Percentiles rank a stretch among this genome's conserved stretches.
Evolutionary conservation across 768 basidiomycete species (phyloP).

Genomic region (Tylopilus intermedius): DNA sequence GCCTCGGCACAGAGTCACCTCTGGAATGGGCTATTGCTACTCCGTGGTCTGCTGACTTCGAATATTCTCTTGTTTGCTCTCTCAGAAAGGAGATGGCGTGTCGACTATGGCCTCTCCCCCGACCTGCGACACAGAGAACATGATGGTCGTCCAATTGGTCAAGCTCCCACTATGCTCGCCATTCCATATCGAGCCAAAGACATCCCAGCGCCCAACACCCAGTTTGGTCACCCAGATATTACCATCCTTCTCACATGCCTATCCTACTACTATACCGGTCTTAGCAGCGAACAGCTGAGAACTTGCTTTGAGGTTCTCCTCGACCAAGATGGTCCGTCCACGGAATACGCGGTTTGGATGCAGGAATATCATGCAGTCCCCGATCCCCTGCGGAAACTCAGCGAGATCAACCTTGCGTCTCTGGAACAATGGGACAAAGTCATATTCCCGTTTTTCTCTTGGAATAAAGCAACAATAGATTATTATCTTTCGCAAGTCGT

Average conservation of each 20-base stretch:
- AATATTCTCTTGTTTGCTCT: no score
- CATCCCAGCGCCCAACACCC: conserved; percentile 26
- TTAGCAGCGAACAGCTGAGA: not conserved
- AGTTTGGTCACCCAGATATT: conserved; percentile 35
- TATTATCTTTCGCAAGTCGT: conserved; percentile 16
- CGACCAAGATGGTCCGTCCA: not conserved
- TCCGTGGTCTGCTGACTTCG: no score
- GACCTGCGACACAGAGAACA: no score
- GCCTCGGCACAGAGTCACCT: no score
- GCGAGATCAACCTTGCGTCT: conserved; percentile 2
- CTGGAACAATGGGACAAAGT: conserved; percentile 8
- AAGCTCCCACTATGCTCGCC: not conserved
- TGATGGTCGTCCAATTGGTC: no score
- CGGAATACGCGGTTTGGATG: conserved; percentile 1
- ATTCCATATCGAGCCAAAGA: conserved; percentile 22
- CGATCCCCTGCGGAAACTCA: not conserved
- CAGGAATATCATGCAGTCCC: not conserved
- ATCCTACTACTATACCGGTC: conserved; percentile 12
- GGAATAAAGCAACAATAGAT: conserved; percentile 4
- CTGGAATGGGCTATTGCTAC: no score
- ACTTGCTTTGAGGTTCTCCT: not conserved
- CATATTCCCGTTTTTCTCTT: not conserved
- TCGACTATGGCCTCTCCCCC: no score
- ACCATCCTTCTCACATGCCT: conserved; percentile 29
- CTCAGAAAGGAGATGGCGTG: no score